These are phyloP conservation scores for Penicillium psychrosexuale DNA, from an alignment of 2,329 filamentous ascomycete species.

Conservation along the genomic window DNA sequence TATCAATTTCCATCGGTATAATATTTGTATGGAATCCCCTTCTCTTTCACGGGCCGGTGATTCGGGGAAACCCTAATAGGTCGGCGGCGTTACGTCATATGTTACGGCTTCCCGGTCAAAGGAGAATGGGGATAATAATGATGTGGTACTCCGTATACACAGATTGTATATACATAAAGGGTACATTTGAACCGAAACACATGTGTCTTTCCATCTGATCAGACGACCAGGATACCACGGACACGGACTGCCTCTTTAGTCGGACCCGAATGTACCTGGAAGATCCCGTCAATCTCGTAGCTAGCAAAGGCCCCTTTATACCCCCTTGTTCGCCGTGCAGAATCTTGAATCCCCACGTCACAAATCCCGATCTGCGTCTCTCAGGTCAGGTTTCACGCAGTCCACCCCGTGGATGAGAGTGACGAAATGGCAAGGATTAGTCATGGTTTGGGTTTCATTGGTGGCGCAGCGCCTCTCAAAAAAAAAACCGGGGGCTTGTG, in stretches of 20 bases:
- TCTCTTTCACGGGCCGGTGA: slow-evolving; percentile 17
- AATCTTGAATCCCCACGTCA: slow-evolving; percentile 5
- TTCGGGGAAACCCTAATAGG: slow-evolving; percentile 18
- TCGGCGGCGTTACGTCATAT: slow-evolving; percentile 29
- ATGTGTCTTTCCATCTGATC: not conserved
- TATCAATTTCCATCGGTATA: not conserved
- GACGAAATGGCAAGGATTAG: slow-evolving; percentile 8
- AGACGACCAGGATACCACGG: not conserved
- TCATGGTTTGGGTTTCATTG: slow-evolving; percentile 1
- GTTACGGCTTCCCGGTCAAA: slow-evolving; percentile 18
- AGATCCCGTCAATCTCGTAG: not conserved
- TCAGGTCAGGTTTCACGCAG: not conserved
- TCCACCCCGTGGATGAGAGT: not conserved
- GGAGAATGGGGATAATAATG: slow-evolving; percentile 16
- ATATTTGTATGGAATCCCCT: not conserved
- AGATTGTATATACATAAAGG: not conserved
- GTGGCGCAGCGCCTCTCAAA: slow-evolving; percentile 1
- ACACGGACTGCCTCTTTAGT: not conserved
- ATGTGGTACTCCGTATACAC: not conserved
- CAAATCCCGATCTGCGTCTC: slow-evolving; percentile 3
- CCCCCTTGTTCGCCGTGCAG: slow-evolving; percentile 4
- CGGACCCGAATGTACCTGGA: not conserved
- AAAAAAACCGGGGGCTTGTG: not conserved
- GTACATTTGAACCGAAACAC: not conserved
- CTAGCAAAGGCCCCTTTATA: not conserved